Percentiles rank a stretch among this genome's conserved stretches.
Conservation (phyloP, 495 filamentous ascomycete genomes). For the Talaromyces ruber region DNA sequence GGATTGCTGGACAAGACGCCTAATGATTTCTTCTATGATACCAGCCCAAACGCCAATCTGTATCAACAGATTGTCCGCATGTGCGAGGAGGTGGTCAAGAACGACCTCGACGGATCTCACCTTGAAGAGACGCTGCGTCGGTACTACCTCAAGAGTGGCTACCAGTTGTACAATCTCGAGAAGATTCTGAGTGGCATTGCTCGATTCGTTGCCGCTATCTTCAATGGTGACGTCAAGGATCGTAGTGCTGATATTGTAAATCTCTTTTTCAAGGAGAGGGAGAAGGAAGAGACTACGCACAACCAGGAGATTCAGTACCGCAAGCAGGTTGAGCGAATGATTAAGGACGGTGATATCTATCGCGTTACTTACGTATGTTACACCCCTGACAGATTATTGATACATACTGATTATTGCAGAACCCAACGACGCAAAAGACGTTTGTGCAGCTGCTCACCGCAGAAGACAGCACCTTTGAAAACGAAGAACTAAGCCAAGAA, state of each 20-base stretch:
- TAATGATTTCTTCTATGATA: constrained; percentile 72
- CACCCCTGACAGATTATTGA: neutral
- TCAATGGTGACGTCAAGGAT: constrained; percentile 77
- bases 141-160: constrained; percentile 81
- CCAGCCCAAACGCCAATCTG: constrained; percentile 50
- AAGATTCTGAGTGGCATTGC: constrained; percentile 71
- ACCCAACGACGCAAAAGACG: constrained; percentile 48
- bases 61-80: constrained; percentile 61
- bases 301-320: constrained; percentile 77
- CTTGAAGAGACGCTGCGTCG: constrained; percentile 86
- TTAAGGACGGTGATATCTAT: constrained; percentile 87
- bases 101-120: constrained; percentile 67
- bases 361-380: constrained; percentile 72
- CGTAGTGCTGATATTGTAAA: constrained; percentile 80
- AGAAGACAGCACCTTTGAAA: constrained; percentile 74
- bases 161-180: constrained; percentile 82
- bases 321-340: constrained; percentile 75
- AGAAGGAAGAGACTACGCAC: constrained; percentile 72
- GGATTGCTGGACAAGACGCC: constrained; percentile 68
- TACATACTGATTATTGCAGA: constrained; percentile 22
- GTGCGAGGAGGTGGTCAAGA: constrained; percentile 59
- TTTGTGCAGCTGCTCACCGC: constrained; percentile 64
- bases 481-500: constrained; percentile 45
- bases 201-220: constrained; percentile 65
- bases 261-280: constrained; percentile 72